Evolutionary conservation across 345 rosid species (phyloP).

Genomic region (Theobroma cacao): DNA sequence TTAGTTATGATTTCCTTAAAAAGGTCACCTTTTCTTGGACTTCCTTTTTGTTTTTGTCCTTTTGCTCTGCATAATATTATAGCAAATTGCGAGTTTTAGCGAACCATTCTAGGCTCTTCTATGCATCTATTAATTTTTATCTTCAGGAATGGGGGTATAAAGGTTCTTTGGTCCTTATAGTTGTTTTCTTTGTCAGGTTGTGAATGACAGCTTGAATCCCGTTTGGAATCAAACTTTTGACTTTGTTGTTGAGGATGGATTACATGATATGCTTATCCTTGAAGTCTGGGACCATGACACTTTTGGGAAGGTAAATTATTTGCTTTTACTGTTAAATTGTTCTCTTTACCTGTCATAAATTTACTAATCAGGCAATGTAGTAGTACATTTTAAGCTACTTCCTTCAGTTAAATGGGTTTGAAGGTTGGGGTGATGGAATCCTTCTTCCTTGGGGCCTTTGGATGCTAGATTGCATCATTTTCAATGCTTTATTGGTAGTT

Average conservation of each 20-base stretch:
- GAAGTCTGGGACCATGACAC: slow-evolving; percentile 98
- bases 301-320: slow-evolving; percentile 82
- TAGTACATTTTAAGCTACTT: not conserved
- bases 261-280: slow-evolving; percentile 90
- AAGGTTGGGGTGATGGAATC: not conserved
- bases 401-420: not conserved
- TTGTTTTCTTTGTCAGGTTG: slow-evolving; percentile 54
- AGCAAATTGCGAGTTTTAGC: not conserved
- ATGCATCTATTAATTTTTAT: not conserved
- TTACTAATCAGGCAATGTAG: not conserved
- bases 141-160: not conserved
- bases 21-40: not conserved
- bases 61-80: not conserved
- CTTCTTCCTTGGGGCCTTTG: not conserved
- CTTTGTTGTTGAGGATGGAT: slow-evolving; percentile 95
- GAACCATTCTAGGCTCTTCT: not conserved
- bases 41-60: not conserved
- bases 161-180: not conserved
- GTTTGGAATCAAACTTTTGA: slow-evolving; percentile 99
- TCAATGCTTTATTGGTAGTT: not conserved
- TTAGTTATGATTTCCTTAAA: not conserved
- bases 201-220: slow-evolving; percentile 85
- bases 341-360: not conserved
- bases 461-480: not conserved
- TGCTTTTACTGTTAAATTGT: not conserved